These are phyloP conservation scores for Hyphodiscus sp. DNA, from an alignment of 2,329 filamentous ascomycete species.

Conservation along the genomic window DNA sequence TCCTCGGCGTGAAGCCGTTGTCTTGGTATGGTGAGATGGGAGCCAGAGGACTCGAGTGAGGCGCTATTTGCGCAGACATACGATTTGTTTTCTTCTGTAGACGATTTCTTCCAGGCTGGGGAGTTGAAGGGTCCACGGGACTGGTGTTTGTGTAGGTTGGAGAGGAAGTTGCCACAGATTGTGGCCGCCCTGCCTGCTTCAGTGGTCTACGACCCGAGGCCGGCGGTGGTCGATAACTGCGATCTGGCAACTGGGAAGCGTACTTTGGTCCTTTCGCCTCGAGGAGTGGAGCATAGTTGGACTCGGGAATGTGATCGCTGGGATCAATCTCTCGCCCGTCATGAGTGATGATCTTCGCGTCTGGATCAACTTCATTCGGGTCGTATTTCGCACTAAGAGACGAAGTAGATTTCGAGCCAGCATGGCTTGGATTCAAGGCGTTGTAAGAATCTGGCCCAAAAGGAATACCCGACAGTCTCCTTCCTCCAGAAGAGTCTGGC, in stretches of 20 bases:
- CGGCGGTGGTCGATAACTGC: constrained; percentile 38
- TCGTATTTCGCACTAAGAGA: constrained; percentile 27
- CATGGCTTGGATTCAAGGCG: constrained; percentile 54
- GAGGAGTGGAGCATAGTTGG: constrained; percentile 28
- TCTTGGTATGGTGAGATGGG: constrained; percentile 27
- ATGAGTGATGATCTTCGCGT: constrained; percentile 67
- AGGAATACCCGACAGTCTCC: constrained; percentile 54
- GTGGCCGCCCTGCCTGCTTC: constrained; percentile 44
- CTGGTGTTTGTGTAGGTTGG: constrained; percentile 25
- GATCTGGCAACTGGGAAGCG: constrained; percentile 29
- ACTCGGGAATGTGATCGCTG: constrained; percentile 69
- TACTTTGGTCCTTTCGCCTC: constrained; percentile 44
- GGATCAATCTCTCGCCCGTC: constrained; percentile 74
- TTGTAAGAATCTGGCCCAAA: constrained; percentile 75
- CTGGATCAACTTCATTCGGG: constrained; percentile 38
- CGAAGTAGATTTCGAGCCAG: constrained; percentile 30
- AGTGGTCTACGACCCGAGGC: constrained; percentile 45
- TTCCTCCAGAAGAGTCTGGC: constrained; percentile 44
- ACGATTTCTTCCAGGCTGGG: constrained; percentile 45
- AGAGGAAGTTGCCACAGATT: constrained; percentile 34
- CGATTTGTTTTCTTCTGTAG: constrained; percentile 54
- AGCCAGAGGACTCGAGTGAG: constrained; percentile 24
- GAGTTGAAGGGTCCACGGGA: constrained; percentile 32
- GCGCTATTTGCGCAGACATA: constrained; percentile 22
- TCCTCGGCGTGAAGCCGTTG: constrained; percentile 20